phyloP scores from a whole-genome alignment of 345 rosid species.

The Moricandia arvensis region DNA sequence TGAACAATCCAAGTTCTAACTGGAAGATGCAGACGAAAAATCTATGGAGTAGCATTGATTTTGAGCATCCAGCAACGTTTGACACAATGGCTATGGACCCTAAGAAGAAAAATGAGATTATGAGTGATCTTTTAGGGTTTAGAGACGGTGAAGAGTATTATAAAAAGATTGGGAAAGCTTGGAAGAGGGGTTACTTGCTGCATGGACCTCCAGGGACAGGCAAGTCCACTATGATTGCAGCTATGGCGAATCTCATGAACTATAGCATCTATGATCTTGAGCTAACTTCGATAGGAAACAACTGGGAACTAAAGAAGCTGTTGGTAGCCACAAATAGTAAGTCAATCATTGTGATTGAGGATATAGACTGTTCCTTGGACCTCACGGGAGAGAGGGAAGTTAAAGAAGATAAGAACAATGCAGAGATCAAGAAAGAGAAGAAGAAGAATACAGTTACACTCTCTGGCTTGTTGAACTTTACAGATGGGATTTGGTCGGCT shows the following conservation, averaged over 20 bases:
- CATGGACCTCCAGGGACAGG: slow-evolving; percentile 48
- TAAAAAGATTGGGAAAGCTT: slow-evolving; percentile 41
- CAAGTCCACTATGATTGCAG: slow-evolving; percentile 46
- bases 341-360: slow-evolving; percentile 47
- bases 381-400: slow-evolving; percentile 39
- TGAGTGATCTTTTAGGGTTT: slow-evolving; percentile 35
- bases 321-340: slow-evolving; percentile 37
- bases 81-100: slow-evolving; percentile 41
- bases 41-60: slow-evolving; percentile 33
- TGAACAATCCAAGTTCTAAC: slow-evolving; percentile 40
- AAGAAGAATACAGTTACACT: slow-evolving; percentile 37
- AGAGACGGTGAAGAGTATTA: slow-evolving; percentile 41
- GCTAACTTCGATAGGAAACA: slow-evolving; percentile 34
- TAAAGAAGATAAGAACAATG: slow-evolving; percentile 3
- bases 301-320: slow-evolving; percentile 41
- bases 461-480: slow-evolving; percentile 45
- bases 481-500: slow-evolving; percentile 52
- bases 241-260: slow-evolving; percentile 44
- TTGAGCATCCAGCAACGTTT: slow-evolving; percentile 45
- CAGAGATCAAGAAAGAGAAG: neutral
- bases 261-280: slow-evolving; percentile 45
- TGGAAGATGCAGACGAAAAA: slow-evolving; percentile 1
- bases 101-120: slow-evolving; percentile 37
- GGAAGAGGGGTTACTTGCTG: slow-evolving; percentile 50
- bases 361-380: slow-evolving; percentile 47